Percentiles rank a stretch among this genome's conserved stretches.
Evolutionary conservation across 805 yeast genomes (phyloP).

Genomic region (Candida piceae): DNA sequence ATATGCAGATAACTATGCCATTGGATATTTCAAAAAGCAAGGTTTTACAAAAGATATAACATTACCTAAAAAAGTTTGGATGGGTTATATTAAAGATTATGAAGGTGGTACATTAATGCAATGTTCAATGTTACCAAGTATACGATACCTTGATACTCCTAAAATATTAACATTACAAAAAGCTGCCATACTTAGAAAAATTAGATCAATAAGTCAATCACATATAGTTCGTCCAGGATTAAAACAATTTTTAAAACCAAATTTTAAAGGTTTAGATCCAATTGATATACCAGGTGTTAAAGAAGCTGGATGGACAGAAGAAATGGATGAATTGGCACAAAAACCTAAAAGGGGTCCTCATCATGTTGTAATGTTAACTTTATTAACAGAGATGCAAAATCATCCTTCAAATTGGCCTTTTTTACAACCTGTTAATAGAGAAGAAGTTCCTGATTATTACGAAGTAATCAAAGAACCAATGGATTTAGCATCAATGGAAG

Average conservation of each 20-base stretch:
- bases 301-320: slow-evolving; percentile 98
- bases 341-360: slow-evolving; percentile 93
- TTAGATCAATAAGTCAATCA: slow-evolving; percentile 71
- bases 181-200: slow-evolving; percentile 85
- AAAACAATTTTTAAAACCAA: slow-evolving; percentile 52
- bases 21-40: slow-evolving; percentile 96
- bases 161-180: slow-evolving; percentile 83
- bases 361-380: slow-evolving; percentile 85
- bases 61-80: slow-evolving; percentile 82
- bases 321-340: slow-evolving; percentile 95
- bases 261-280: slow-evolving; percentile 63
- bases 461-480: slow-evolving; percentile 96
- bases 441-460: slow-evolving; percentile 94
- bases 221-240: slow-evolving; percentile 82
- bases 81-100: slow-evolving; percentile 98
- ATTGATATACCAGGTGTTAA: slow-evolving; percentile 80
- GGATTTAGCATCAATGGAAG: slow-evolving; percentile 96
- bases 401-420: slow-evolving; percentile 99
- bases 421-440: slow-evolving; percentile 84
- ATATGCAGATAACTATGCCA: slow-evolving; percentile 98
- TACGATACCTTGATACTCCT: slow-evolving; percentile 83
- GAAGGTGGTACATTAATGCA: slow-evolving; percentile 99
- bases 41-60: slow-evolving; percentile 96
- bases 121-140: slow-evolving; percentile 85
- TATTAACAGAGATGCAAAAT: slow-evolving; percentile 82